Base-by-base conservation (phyloP, 148 eudicot genomes). In the Diospyros lotus region DNA sequence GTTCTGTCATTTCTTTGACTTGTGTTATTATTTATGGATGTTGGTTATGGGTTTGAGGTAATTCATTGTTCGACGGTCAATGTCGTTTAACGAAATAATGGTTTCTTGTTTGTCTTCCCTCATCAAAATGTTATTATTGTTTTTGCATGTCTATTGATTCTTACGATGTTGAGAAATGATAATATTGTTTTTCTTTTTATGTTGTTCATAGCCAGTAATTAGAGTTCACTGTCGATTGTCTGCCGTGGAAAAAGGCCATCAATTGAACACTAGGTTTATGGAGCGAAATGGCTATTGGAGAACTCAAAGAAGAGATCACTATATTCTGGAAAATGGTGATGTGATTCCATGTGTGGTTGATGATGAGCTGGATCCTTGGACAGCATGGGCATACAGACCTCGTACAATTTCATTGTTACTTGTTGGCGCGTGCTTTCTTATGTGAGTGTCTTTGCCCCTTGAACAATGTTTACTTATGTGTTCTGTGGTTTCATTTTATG, bases 381-480 rank as follows among this genome's bases (percentile, higher is more conserved):
- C 99, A 44, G 94, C 97, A 62, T 95, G 97, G 99, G 97, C 97
- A 53, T 92, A 93, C 81, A 92, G 79, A 81, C 99, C 99, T 78
- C 99, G 87, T 46, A 93, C 99, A 18, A 86, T 95, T 42, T 82
- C 99, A 38, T 78, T 93, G 72, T 85, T 95, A 76, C 87, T 95
- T 71, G 79, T 93, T 81, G 99, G 99, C 76, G 96, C 94, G 80
- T 92, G 96, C 75, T 76, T 95, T 75, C 89, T 95, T n/a, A 90
- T 95, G 99, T 95, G 83, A 90, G 97, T 89, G 64, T 64, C 68
- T 43, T 48, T 28, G 28, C 38, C 42, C 12, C 50, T 61, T 38
- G 56, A 15, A 68, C 56, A 11, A 4, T 41, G 46, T 8, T 53
- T 44, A 55, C 46, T 58, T 15, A 43, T 14, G 17, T 10, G 28